Evolutionary conservation across 2,329 filamentous ascomycete species (phyloP), one percentile per base, ranked within the genome.

Genomic region (Plectosphaerella plurivora): DNA sequence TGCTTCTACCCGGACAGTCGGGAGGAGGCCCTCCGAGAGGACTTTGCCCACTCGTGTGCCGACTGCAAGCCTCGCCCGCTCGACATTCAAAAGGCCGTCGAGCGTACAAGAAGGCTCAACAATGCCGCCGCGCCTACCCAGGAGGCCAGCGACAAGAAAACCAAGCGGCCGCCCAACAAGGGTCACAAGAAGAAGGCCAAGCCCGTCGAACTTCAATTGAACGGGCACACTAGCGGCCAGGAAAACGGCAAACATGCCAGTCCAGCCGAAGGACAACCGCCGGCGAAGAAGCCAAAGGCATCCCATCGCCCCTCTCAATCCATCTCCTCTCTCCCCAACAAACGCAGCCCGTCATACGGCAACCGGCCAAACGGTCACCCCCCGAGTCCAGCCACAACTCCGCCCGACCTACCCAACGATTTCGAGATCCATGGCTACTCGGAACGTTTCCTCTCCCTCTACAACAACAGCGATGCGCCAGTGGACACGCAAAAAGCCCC

Each of bases 111-210:
- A 63, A 82, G 84, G 54, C 78, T 87, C 55, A 69, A 69, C 47
- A 73, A 73, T 60, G 61, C 70, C 65, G 59, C 63, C 4, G 52
- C 65, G 24, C 63, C 64, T 45, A 61, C 74, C 56, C 76, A 78
- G 55, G 77, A 82, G 55, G 71, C 70, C 15, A 73, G 78, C 61
- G 85, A 91, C 67, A 85, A 87, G 71, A 89, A 89, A 72, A 61
- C 82, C 53, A 89, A 92, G 69, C 83, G 91, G 55, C 83, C 86
- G 9, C 80, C 86, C 7, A 77, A 88, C 12, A 96, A 96, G 68
- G 87, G 81, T 65, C 88, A 91, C 65, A 96, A 92, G 76, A 97
- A 95, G 76, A 96, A 92, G 70, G 69, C 81, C 37, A 95, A 91
- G 66, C 89, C 91, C 10, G 72, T 70, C 25, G 84, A 85, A 44